These are phyloP conservation scores for Kappamyces sp. DNA, from an alignment of 192 early-diverging fungal species.

Conservation along the genomic window DNA sequence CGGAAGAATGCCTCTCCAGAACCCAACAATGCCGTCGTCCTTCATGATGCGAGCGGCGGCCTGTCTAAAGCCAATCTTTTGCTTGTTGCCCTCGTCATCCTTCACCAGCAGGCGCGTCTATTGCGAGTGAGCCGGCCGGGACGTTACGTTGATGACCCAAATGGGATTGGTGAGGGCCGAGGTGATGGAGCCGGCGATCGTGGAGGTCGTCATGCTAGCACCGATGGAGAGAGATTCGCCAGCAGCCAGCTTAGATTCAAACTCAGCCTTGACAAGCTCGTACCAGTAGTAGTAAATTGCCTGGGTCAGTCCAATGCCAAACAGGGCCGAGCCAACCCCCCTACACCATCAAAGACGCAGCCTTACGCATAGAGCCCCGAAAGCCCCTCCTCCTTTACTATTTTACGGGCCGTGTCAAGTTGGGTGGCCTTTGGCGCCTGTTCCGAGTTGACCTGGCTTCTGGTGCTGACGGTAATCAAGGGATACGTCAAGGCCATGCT, in stretches of 20 bases:
- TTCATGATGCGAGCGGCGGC: conserved; percentile 73
- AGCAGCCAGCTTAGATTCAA: conserved; percentile 59
- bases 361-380: conserved; percentile 84
- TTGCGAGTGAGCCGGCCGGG: background rate
- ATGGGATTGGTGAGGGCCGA: conserved; percentile 86
- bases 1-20: conserved; percentile 90
- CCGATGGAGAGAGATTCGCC: conserved; percentile 66
- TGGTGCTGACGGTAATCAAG: conserved; percentile 45
- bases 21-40: conserved; percentile 78
- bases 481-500: conserved; percentile 95
- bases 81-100: conserved; percentile 45
- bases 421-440: conserved; percentile 58
- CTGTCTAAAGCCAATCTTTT: conserved; percentile 32
- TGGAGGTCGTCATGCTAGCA: conserved; percentile 91
- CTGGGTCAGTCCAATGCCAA: conserved; percentile 95
- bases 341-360: conserved; percentile 30
- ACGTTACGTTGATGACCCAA: conserved; percentile 93
- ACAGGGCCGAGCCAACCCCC: conserved; percentile 89
- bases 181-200: conserved; percentile 66
- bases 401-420: conserved; percentile 82
- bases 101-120: conserved; percentile 83
- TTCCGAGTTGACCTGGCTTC: conserved; percentile 39
- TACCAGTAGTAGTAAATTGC: conserved; percentile 70
- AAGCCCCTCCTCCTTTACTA: conserved; percentile 82
- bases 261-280: conserved; percentile 77